Conservation (phyloP, 2,329 filamentous ascomycete species). For the Moelleriella libera region DNA sequence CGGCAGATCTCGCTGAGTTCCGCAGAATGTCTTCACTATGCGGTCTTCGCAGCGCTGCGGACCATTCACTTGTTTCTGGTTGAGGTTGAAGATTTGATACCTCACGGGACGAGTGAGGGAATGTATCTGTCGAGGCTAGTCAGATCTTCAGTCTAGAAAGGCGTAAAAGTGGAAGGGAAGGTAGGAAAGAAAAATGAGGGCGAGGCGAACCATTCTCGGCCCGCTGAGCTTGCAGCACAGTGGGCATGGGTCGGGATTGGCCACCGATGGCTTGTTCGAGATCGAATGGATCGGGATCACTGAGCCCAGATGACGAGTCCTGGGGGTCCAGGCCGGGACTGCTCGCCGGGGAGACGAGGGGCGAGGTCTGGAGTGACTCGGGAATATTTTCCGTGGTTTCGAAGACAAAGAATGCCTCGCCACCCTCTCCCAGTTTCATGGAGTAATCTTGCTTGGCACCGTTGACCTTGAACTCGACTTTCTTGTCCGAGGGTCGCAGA, state of each 20-base stretch:
- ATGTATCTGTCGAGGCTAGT: no score
- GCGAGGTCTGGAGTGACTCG: conserved; percentile 87
- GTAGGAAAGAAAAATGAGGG: neutral
- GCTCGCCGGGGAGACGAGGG: conserved; percentile 75
- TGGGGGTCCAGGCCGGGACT: conserved; percentile 54
- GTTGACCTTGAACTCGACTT: conserved; percentile 97
- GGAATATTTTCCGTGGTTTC: conserved; percentile 87
- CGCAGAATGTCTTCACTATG: conserved; percentile 42
- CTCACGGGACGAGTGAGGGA: no score
- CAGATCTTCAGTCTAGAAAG: no score
- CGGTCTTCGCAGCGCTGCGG: conserved; percentile 25
- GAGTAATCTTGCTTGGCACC: conserved; percentile 81
- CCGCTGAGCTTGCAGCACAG: conserved; percentile 20
- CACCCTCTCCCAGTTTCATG: conserved; percentile 96
- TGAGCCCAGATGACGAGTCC: conserved; percentile 24
- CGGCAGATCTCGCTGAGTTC: conserved; percentile 24
- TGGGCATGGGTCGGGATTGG: conserved; percentile 29
- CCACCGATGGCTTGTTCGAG: conserved; percentile 33
- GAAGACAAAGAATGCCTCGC: conserved; percentile 98
- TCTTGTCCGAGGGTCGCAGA: conserved; percentile 90
- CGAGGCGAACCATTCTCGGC: conserved; percentile 14
- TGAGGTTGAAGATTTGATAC: conserved; percentile 13
- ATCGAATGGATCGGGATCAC: conserved; percentile 58
- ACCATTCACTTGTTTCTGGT: conserved; percentile 37
- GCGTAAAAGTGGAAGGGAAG: no score